These are phyloP conservation scores for Colletotrichum noveboracense DNA, from an alignment of 2,329 filamentous ascomycete species.

Conservation along the genomic window DNA sequence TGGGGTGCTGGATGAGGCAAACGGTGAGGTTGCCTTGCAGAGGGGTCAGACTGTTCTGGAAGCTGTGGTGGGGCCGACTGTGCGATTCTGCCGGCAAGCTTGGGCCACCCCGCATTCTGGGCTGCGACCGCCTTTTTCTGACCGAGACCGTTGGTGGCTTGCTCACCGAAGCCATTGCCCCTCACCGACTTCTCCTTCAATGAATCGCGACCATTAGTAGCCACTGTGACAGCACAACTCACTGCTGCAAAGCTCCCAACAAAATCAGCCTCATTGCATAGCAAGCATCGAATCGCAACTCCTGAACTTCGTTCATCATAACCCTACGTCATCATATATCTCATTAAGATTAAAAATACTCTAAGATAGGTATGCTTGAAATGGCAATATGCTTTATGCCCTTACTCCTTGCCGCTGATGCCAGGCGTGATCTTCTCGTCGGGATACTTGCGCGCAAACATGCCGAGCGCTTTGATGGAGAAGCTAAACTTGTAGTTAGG, in stretches of 20 bases:
- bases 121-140: neutral
- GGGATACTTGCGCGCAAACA: constrained; percentile 79
- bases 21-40: neutral
- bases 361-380: neutral
- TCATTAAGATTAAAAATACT: constrained; percentile 6
- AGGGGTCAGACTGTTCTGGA: constrained; percentile 31
- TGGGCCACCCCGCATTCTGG: neutral
- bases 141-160: neutral
- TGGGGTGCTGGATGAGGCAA: neutral
- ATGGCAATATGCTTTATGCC: neutral
- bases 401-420: constrained; percentile 5
- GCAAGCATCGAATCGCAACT: neutral
- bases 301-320: neutral
- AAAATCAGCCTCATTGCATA: neutral
- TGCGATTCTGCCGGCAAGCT: neutral
- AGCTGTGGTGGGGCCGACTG: constrained; percentile 33
- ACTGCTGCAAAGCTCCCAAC: neutral
- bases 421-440: constrained; percentile 56
- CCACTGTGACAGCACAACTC: neutral
- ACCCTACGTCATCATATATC: neutral
- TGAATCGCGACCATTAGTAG: neutral
- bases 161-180: neutral
- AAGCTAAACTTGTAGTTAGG: constrained; percentile 99
- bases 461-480: constrained; percentile 89
- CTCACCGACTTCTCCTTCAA: neutral